Percentiles rank a stretch among this genome's conserved stretches.
Evolutionary conservation across 192 early-diverging fungal species (phyloP).

Genomic region (Coemansia aciculifera): DNA sequence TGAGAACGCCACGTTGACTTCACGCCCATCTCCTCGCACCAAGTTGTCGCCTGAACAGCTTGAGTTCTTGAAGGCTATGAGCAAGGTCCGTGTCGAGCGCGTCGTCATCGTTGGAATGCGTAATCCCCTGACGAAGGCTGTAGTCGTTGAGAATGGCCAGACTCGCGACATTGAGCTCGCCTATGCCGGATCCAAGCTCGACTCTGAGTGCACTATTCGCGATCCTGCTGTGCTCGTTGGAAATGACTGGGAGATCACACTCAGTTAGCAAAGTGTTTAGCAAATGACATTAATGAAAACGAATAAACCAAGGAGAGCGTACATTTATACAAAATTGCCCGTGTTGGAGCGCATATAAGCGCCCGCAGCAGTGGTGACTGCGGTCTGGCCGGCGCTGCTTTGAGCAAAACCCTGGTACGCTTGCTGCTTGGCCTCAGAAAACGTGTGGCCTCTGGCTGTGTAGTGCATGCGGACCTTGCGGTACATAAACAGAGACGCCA

Average conservation of each 20-base stretch:
- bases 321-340: constrained; percentile 34
- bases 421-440: constrained; percentile 69
- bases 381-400: constrained; percentile 53
- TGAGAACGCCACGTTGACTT: constrained; percentile 33
- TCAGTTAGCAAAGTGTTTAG: constrained; percentile 18
- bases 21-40: constrained; percentile 36
- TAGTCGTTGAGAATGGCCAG: constrained; percentile 30
- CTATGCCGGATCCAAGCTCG: constrained; percentile 18
- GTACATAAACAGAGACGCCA: constrained; percentile 62
- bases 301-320: background rate
- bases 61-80: constrained; percentile 25
- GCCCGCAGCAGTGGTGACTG: constrained; percentile 32
- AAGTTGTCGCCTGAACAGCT: constrained; percentile 14
- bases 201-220: constrained; percentile 40
- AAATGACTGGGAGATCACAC: constrained; percentile 48
- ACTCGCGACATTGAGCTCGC: constrained; percentile 31
- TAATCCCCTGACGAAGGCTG: constrained; percentile 34
- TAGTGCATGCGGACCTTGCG: constrained; percentile 67
- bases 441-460: constrained; percentile 68
- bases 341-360: constrained; percentile 50
- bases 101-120: constrained; percentile 45
- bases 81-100: constrained; percentile 51
- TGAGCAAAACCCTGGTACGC: constrained; percentile 60
- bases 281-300: background rate
- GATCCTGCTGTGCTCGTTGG: constrained; percentile 52